Base-by-base conservation (phyloP, 306 rosid genomes). In the Rosa persica region DNA sequence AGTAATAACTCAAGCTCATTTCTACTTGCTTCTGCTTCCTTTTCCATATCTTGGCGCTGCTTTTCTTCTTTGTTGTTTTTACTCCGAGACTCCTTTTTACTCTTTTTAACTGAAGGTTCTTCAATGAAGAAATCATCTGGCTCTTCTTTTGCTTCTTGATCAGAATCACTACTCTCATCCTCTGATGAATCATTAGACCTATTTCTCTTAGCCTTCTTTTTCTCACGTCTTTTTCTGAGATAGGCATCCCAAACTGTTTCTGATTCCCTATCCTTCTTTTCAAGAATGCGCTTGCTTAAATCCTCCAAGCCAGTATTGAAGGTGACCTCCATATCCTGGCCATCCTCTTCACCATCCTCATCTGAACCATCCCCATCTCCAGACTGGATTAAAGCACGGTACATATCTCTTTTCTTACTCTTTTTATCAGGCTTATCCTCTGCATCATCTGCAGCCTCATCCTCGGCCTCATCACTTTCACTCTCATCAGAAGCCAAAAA, bases 1-100 rank as follows among this genome's bases (percentile, higher is more conserved):
- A 95, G 93, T 71, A 95, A 88, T 80, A 95, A 81, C 83, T 93
- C 98, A n/a, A 95, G 98, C 88, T 93, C 99, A 61, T 87, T 89
- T 85, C 75, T 84, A 87, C 89, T 91, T 57, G 86, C 95, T 86
- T 89, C 80, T 42, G 83, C 89, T 73, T 67, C 87, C 73, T 57
- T 82, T 70, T 86, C 85, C 76, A 6, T 61, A 68, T 77, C 86
- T 70, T 66, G 81, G 55, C 66, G 78, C 66, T 78, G 83, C 47
- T 72, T 83, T 62, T 83, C 88, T 62, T 75, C 67, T 9, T 70
- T 79, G 5, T 62, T 69, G 22, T 30, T 72, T 77, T 83, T 83
- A 82, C 67, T 76, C 64, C 83, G 64, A 42, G 66, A 77, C 81
- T 30, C 88, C 79, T 89, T 91, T 75, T 74, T 81, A 58, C 79